Conservation (phyloP, 257 asterid genomes). For the Ilex aquifolium region DNA sequence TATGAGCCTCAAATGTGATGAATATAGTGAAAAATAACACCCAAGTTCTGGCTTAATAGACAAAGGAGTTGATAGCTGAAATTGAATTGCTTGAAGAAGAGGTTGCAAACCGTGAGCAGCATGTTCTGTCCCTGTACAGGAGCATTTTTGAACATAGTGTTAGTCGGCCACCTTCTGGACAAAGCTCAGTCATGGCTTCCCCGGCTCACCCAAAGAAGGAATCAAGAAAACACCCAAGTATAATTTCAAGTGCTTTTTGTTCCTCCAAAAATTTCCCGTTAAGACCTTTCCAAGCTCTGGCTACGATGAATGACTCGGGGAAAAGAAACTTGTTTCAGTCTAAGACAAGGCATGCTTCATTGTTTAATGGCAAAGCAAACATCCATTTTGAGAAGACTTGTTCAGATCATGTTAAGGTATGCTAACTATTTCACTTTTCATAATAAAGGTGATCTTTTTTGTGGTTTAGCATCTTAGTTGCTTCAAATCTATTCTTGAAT, state of each 20-base stretch:
- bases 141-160: slow-evolving; percentile 48
- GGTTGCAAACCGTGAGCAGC: slow-evolving; percentile 55
- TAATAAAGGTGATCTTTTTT: too few relatives aligned
- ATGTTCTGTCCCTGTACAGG: slow-evolving; percentile 48
- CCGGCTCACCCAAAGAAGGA: slow-evolving; percentile 48
- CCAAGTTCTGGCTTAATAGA: slow-evolving; percentile 24
- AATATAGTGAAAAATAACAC: slow-evolving; percentile 2
- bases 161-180: slow-evolving; percentile 50
- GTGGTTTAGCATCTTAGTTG: too few relatives aligned
- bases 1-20: neutral
- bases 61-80: slow-evolving; percentile 49
- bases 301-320: slow-evolving; percentile 36
- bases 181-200: slow-evolving; percentile 42
- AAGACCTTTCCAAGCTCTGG: slow-evolving; percentile 41
- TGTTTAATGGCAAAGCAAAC: slow-evolving; percentile 32
- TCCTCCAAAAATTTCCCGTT: slow-evolving; percentile 52
- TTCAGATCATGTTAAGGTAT: slow-evolving; percentile 30
- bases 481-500: too few relatives aligned
- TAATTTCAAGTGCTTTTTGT: slow-evolving; percentile 56
- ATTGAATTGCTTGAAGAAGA: slow-evolving; percentile 61
- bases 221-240: slow-evolving; percentile 57
- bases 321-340: slow-evolving; percentile 34
- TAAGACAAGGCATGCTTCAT: slow-evolving; percentile 41
- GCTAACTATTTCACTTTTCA: neutral
- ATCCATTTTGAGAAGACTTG: slow-evolving; percentile 29